phyloP scores from a whole-genome alignment of 148 eudicot species.

The Nepenthes mirabilis region DNA sequence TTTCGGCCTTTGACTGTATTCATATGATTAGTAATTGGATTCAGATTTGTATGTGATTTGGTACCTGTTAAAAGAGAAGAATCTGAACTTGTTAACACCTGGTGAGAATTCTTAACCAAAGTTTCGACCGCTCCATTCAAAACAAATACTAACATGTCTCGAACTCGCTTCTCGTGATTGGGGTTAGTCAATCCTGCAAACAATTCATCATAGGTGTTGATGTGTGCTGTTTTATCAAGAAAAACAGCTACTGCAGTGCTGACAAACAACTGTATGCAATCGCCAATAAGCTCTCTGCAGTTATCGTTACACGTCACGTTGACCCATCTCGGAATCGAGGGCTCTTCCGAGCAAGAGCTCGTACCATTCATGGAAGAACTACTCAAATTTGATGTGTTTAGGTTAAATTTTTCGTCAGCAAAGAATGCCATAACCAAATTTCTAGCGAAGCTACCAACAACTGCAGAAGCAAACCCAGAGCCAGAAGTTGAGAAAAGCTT shows the following conservation, averaged over 20 bases:
- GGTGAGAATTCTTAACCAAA: conserved; percentile 58
- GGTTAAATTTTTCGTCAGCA: conserved; percentile 14
- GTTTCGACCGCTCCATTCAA: conserved; percentile 79
- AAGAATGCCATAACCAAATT: conserved; percentile 53
- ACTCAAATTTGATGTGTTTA: neutral
- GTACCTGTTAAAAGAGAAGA: conserved; percentile 20
- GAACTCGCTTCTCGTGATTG: conserved; percentile 53
- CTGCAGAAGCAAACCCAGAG: conserved; percentile 67
- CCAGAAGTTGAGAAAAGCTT: conserved; percentile 63
- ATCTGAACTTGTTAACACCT: conserved; percentile 27
- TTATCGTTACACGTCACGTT: conserved; percentile 36
- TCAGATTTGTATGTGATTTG: conserved; percentile 11
- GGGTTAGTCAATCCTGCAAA: conserved; percentile 84
- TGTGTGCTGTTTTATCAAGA: conserved; percentile 65
- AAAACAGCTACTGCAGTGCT: conserved; percentile 64
- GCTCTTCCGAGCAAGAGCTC: conserved; percentile 1
- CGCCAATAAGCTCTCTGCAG: conserved; percentile 37
- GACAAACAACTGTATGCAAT: conserved; percentile 47
- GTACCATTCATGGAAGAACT: neutral
- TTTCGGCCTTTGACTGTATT: conserved; percentile 12
- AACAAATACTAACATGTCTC: conserved; percentile 44
- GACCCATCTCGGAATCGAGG: conserved; percentile 31
- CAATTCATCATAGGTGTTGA: conserved; percentile 67
- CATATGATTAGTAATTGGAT: conserved; percentile 10
- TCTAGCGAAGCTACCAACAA: conserved; percentile 73